Evolutionary conservation across 2,329 filamentous ascomycete species (phyloP), one percentile per base, ranked within the genome.

Genomic region (Drechmeria coniospora): DNA sequence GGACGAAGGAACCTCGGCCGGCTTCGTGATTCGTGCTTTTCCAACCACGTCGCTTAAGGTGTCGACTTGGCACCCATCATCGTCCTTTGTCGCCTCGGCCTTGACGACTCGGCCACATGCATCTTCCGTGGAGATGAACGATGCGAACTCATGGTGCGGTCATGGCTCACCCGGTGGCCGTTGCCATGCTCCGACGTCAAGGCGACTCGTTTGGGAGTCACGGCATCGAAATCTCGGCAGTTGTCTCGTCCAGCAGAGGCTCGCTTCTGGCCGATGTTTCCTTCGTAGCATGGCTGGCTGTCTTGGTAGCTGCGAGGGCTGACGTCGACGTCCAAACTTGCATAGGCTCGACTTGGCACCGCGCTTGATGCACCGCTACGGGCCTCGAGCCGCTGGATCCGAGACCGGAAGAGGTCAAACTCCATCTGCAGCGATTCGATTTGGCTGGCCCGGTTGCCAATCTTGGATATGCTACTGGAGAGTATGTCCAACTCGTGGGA

Each of bases 361-460:
- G 29, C 13, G 12, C 22, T 24, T 1, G 32, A 17, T 6, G 27
- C 29, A 22, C 18, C 28, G 11, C 22, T 19, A 9, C 34, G 32
- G 10, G 32, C 35, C 27, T 57, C 54, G 11, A 54, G 38, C 12
- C 49, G 42, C 29, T 53, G 46, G 4, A 57, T 30, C 6, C 52
- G 42, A 4, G 46, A 45, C 33, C 53, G 54, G 29, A 58, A 43
- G 2, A 60, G 43, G 22, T 56, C 46, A 23, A 57, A 45, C 31
- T 59, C 56, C 53, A 57, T 59, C 36, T 54, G 51, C 14, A 59
- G 36, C 6, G 43, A 47, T 28, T 59, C 54, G 8, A 59, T 44
- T 27, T 55, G 49, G 29, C 43, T 54, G 14, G 53, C 51, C 20
- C 47, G 45, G 33, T 47, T 45, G 10, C 50, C 45, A 15, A 58